Percentiles rank a stretch among this genome's conserved stretches.
These are phyloP conservation scores for Geum urbanum DNA, from an alignment of 306 rosid genomes.

Conservation along the genomic window DNA sequence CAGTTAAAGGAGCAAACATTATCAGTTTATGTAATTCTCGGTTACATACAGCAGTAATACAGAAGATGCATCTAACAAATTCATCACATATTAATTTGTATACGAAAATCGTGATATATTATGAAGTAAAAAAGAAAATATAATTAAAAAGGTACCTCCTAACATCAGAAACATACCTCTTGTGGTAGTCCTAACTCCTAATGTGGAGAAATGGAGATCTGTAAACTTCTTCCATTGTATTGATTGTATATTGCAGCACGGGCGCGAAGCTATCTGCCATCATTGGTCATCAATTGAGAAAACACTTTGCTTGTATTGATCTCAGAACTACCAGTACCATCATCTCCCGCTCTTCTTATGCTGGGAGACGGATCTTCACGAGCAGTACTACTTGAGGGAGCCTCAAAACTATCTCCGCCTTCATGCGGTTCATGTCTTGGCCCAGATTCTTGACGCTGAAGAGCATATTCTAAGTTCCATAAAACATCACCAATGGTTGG, in stretches of 20 bases:
- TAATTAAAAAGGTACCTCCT: background rate
- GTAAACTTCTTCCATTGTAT: slow-evolving; percentile 14
- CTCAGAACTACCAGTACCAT: slow-evolving; percentile 41
- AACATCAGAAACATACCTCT: slow-evolving; percentile 24
- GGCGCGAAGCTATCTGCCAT: slow-evolving; percentile 65
- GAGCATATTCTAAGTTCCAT: slow-evolving; percentile 91
- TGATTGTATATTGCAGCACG: slow-evolving; percentile 24
- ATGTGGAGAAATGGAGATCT: slow-evolving; percentile 7
- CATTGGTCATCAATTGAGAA: slow-evolving; percentile 85
- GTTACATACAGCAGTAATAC: slow-evolving; percentile 22
- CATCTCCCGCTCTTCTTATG: slow-evolving; percentile 34
- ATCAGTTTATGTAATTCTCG: slow-evolving; percentile 17
- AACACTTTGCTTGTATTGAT: slow-evolving; percentile 65
- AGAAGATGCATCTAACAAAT: slow-evolving; percentile 11
- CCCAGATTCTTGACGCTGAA: slow-evolving; percentile 80
- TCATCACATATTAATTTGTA: slow-evolving; percentile 5
- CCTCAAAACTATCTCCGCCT: slow-evolving; percentile 15
- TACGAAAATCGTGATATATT: slow-evolving; percentile 17
- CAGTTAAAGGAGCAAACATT: background rate
- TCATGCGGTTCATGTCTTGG: slow-evolving; percentile 31
- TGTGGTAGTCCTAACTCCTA: slow-evolving; percentile 6
- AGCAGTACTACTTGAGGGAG: slow-evolving; percentile 22
- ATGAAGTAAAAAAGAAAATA: background rate
- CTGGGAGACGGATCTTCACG: slow-evolving; percentile 33
- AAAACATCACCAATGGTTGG: slow-evolving; percentile 97